A percentile compares a stretch with the other conserved stretches of the same genome.
phyloP scores from a whole-genome alignment of 495 filamentous ascomycete species.

The Aspergillus nanangensis region DNA sequence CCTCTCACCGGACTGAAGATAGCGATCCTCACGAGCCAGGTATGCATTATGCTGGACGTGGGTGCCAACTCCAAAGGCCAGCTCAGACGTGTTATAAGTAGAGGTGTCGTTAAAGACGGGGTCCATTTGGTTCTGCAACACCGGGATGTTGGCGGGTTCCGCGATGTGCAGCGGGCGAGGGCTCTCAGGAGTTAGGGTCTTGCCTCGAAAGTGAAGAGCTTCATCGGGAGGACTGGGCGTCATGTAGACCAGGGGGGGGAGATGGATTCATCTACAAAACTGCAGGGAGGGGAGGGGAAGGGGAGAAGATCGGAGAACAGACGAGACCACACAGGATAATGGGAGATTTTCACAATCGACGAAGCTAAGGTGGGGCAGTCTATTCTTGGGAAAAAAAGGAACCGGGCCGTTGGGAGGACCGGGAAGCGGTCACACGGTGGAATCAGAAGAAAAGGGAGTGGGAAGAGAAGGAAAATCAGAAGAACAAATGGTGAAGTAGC shows the following conservation, averaged over 20 bases:
- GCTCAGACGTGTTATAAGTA: constrained; percentile 38
- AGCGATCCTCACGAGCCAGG: constrained; percentile 15
- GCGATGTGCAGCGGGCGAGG: constrained; percentile 67
- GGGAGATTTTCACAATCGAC: constrained; percentile 15
- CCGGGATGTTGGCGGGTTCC: constrained; percentile 64
- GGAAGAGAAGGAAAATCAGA: not conserved
- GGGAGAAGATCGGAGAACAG: constrained; percentile 3
- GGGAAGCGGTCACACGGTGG: constrained; percentile 5
- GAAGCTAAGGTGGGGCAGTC: constrained; percentile 27
- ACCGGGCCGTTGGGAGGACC: constrained; percentile 14
- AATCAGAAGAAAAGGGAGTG: not conserved
- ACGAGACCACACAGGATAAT: constrained; percentile 7
- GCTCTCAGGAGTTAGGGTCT: constrained; percentile 67
- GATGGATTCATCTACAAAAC: constrained; percentile 42
- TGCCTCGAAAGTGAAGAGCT: constrained; percentile 61
- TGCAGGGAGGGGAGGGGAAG: no score
- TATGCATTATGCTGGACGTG: constrained; percentile 17
- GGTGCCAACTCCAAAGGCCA: constrained; percentile 6
- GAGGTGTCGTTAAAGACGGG: constrained; percentile 66
- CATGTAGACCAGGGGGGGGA: constrained; percentile 46
- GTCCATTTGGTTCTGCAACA: constrained; percentile 71
- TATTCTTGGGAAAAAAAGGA: constrained; percentile 19
- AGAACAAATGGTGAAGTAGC: not conserved
- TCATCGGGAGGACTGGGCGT: constrained; percentile 59
- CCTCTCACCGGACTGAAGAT: constrained; percentile 13